A percentile compares a stretch with the other conserved stretches of the same genome.
Evolutionary conservation across 176 grass and related monocot species (phyloP).

Genomic region (Zoysia japonica): DNA sequence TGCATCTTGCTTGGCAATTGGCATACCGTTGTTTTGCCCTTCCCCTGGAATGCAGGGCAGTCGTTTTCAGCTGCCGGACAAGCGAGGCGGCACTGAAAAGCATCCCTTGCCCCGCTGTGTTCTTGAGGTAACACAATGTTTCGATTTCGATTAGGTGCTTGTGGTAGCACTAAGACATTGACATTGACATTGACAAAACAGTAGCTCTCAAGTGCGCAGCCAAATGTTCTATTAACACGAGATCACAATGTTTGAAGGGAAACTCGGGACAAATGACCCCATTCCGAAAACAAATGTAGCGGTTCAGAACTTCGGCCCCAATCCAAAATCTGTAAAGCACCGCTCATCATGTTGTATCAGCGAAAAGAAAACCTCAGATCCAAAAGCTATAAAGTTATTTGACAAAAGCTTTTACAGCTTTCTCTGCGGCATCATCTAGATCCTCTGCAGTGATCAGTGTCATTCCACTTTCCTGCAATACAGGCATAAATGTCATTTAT

Average conservation of each 20-base stretch:
- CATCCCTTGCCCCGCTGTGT: too few species aligned
- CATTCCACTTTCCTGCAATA: constrained; percentile 88
- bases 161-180: neutral
- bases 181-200: neutral
- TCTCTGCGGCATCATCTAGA: constrained; percentile 95
- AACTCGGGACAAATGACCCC: constrained; percentile 27
- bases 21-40: neutral
- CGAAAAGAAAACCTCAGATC: constrained; percentile 33
- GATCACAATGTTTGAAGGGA: neutral
- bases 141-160: neutral
- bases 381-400: constrained; percentile 44
- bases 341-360: constrained; percentile 37
- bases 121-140: too few species aligned
- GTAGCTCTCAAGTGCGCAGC: constrained; percentile 22
- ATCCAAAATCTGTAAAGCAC: constrained; percentile 34
- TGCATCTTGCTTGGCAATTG: neutral
- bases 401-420: constrained; percentile 71
- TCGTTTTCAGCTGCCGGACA: too few species aligned
- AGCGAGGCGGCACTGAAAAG: too few species aligned
- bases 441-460: constrained; percentile 94
- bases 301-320: constrained; percentile 17
- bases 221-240: constrained; percentile 52
- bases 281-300: constrained; percentile 22
- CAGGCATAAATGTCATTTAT: constrained; percentile 28
- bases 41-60: too few species aligned